Conservation (phyloP, 768 basidiomycete species). For the Mycena floridula region DNA sequence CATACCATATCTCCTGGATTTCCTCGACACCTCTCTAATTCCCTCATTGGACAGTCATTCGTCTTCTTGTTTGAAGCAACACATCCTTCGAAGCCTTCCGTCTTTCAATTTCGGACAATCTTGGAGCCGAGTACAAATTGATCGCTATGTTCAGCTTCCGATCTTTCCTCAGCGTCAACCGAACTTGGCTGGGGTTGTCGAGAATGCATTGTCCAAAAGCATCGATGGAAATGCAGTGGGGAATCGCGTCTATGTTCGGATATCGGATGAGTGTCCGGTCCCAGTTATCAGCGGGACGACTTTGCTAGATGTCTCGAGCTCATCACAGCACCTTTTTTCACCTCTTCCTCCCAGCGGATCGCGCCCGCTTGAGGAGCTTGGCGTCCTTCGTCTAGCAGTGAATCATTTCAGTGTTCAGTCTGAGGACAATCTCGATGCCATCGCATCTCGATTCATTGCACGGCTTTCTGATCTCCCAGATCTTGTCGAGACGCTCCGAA, state of each 20-base stretch:
- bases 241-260: not conserved
- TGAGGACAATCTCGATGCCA: not conserved
- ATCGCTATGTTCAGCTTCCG: not conserved
- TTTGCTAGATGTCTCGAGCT: not conserved
- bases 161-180: not conserved
- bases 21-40: not conserved
- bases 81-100: not conserved
- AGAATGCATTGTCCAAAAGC: not conserved
- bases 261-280: not conserved
- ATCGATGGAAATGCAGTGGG: not conserved
- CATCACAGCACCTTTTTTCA: not conserved
- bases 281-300: not conserved
- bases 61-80: not conserved
- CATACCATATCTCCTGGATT: not conserved
- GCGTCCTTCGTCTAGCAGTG: not conserved
- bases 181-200: too few relatives aligned
- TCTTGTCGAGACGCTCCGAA: not conserved
- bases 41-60: not conserved
- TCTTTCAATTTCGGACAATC: not conserved
- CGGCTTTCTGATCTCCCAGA: not conserved
- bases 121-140: not conserved
- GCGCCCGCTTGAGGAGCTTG: not conserved
- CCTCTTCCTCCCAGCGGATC: not conserved
- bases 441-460: not conserved
- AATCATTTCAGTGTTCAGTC: not conserved